Base-by-base conservation (phyloP, 2,329 filamentous ascomycete genomes). In the Alternaria arbusti region DNA sequence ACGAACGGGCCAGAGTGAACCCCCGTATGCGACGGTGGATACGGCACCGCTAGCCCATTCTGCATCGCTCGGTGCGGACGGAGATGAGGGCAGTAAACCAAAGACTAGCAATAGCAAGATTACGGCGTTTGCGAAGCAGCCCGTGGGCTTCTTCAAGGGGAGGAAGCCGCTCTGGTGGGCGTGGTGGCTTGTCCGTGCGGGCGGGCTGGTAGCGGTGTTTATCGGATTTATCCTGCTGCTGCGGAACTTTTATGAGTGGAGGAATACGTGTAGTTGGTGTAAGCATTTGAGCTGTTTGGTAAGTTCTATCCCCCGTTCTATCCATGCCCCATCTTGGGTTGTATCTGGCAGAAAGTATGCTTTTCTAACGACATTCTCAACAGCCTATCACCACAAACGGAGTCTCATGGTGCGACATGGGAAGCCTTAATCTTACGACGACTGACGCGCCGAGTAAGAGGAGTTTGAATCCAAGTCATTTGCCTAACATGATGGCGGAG, bases 101-200 rank as follows among this genome's bases (percentile, higher is more conserved):
- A 40, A 40, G 3, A 40, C 36, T 2, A 40, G 63, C 2, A 49
- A 55, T 13, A 49, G 23, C 25, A 77, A 73, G 7, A 62, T 85
- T 2, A 74, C 75, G 12, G 79, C 74, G 15, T 86, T 87, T 67
- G 75, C 82, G 23, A 84, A 83, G 66, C 75, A 83, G 57, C 85
- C 86, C 0, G 68, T 87, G 0, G 89, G 88, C 6, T 97, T 97
- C 81, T 98, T 98, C 83, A 95, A 94, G 78, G 93, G 93, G 20
- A 88, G 96, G 17, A 97, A 97, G 79, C 91, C 92, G 22, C 85
- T 97, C 8, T 99, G 96, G 96, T 99, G 96, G 96, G 91, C 84
- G 6, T 99, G 96, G 96, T 98, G 95, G 95, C 81, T 97, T 22
- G 86, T 98, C 26, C 88, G 96, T 17, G 92, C 87, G 1, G 93